phyloP scores from a whole-genome alignment of 805 yeast genomes.

The Wickerhamiella parazyma region DNA sequence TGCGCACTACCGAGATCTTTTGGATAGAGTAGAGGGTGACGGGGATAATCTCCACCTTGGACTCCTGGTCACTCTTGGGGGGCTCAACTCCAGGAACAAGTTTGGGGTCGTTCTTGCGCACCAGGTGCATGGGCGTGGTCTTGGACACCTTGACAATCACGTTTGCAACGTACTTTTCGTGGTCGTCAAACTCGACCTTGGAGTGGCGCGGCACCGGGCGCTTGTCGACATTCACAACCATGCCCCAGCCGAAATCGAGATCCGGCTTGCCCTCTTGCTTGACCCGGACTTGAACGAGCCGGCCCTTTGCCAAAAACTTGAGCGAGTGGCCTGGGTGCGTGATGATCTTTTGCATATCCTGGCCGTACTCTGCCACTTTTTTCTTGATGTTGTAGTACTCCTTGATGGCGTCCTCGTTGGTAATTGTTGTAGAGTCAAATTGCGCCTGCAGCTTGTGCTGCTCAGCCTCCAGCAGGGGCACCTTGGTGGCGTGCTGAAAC shows the following conservation, averaged over 20 bases:
- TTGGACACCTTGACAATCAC: constrained; percentile 64
- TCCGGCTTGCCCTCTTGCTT: constrained; percentile 19
- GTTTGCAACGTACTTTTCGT: constrained; percentile 77
- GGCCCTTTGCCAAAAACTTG: constrained; percentile 78
- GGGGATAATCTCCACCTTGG: constrained; percentile 68
- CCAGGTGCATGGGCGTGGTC: constrained; percentile 63
- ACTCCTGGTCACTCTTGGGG: constrained; percentile 50
- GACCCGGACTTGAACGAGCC: constrained; percentile 59
- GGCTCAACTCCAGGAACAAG: constrained; percentile 86
- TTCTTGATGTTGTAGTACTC: constrained; percentile 73
- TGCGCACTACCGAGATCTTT: constrained; percentile 64
- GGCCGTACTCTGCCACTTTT: constrained; percentile 55
- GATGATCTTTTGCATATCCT: constrained; percentile 66
- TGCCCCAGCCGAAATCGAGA: constrained; percentile 91
- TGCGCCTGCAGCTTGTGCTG: constrained; percentile 40
- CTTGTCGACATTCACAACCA: constrained; percentile 63
- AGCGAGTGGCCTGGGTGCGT: constrained; percentile 84
- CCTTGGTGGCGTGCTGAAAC: constrained; percentile 84
- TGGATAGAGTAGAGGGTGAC: constrained; percentile 67
- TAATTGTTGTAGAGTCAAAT: constrained; percentile 40
- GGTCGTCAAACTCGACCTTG: constrained; percentile 55
- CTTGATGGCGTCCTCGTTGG: constrained; percentile 58
- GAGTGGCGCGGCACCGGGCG: constrained; percentile 39
- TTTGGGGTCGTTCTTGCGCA: constrained; percentile 64
- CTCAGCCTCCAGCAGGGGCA: constrained; percentile 68